Percentiles rank a stretch among this genome's conserved stretches.
phyloP scores from a whole-genome alignment of 192 early-diverging fungal species.

The Podila epicladia region DNA sequence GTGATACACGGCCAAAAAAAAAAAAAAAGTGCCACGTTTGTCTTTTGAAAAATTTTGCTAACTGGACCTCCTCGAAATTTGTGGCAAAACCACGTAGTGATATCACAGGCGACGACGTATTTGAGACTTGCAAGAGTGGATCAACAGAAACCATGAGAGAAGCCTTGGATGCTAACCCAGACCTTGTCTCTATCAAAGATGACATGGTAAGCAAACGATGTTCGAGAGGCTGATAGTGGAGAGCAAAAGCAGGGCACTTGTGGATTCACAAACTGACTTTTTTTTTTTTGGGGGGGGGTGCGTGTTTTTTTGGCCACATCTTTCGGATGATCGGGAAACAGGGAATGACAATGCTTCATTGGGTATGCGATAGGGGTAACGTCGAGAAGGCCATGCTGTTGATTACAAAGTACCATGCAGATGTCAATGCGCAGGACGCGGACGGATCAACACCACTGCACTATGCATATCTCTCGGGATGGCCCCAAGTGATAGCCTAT shows the following conservation, averaged over 20 bases:
- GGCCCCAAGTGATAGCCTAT: slow-evolving; percentile 24
- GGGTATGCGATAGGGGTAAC: slow-evolving; percentile 62
- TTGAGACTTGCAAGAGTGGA: slow-evolving; percentile 21
- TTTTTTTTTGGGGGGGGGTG: neutral
- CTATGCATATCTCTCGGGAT: slow-evolving; percentile 34
- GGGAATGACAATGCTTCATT: slow-evolving; percentile 64
- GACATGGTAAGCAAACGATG: slow-evolving; percentile 12
- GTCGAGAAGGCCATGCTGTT: slow-evolving; percentile 54
- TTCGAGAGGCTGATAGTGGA: neutral
- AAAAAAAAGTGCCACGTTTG: neutral
- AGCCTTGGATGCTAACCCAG: slow-evolving; percentile 15
- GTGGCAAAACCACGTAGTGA: neutral
- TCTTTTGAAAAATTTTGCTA: neutral
- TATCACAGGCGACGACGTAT: slow-evolving; percentile 13
- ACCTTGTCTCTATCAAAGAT: slow-evolving; percentile 21
- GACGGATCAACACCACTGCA: slow-evolving; percentile 45
- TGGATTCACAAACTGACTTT: neutral
- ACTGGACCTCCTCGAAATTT: neutral
- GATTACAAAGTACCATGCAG: slow-evolving; percentile 33
- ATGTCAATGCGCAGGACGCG: slow-evolving; percentile 48
- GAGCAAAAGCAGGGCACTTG: neutral
- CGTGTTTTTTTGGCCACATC: neutral
- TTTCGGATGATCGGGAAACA: slow-evolving; percentile 9
- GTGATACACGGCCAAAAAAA: neutral
- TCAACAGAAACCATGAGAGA: slow-evolving; percentile 16